A percentile compares a stretch with the other conserved stretches of the same genome.
These are phyloP conservation scores for Gentiana dahurica DNA, from an alignment of 257 asterid genomes.

Conservation along the genomic window DNA sequence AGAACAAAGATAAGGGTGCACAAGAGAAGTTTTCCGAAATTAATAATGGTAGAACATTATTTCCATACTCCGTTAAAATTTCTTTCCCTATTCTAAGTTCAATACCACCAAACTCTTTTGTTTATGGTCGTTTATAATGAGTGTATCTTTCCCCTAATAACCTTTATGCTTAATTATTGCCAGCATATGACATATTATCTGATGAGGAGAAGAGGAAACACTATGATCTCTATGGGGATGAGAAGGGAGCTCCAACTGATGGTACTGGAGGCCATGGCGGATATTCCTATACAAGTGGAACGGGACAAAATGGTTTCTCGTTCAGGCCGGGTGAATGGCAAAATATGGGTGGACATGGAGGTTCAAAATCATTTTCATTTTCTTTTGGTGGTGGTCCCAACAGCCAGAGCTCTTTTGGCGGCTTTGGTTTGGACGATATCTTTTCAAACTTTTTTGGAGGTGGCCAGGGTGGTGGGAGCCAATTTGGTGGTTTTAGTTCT, in stretches of 20 bases:
- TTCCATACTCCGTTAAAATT: not conserved
- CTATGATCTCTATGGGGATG: slow-evolving; percentile 89
- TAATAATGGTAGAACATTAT: slow-evolving; percentile 52
- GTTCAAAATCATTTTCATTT: slow-evolving; percentile 73
- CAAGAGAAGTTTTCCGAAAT: slow-evolving; percentile 91
- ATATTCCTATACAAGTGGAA: slow-evolving; percentile 53
- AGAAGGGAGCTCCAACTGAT: slow-evolving; percentile 65
- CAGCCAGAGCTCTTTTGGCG: slow-evolving; percentile 16
- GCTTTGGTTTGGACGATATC: slow-evolving; percentile 59
- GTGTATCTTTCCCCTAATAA: not conserved
- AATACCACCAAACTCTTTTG: not conserved
- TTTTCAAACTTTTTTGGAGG: slow-evolving; percentile 69
- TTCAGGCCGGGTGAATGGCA: slow-evolving; percentile 69
- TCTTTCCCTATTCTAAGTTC: not conserved
- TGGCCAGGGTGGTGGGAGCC: slow-evolving; percentile 49
- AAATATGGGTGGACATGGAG: slow-evolving; percentile 71
- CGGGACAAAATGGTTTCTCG: slow-evolving; percentile 69
- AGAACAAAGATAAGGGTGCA: slow-evolving; percentile 88
- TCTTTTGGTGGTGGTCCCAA: slow-evolving; percentile 80
- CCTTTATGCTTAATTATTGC: slow-evolving; percentile 15
- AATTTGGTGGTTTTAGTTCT: slow-evolving; percentile 54
- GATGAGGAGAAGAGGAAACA: slow-evolving; percentile 88
- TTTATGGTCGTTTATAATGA: not conserved
- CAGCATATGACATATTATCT: slow-evolving; percentile 88
- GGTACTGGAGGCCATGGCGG: slow-evolving; percentile 49